phyloP scores from a whole-genome alignment of 2,329 filamentous ascomycete species.

The Colletotrichum graminicola region DNA sequence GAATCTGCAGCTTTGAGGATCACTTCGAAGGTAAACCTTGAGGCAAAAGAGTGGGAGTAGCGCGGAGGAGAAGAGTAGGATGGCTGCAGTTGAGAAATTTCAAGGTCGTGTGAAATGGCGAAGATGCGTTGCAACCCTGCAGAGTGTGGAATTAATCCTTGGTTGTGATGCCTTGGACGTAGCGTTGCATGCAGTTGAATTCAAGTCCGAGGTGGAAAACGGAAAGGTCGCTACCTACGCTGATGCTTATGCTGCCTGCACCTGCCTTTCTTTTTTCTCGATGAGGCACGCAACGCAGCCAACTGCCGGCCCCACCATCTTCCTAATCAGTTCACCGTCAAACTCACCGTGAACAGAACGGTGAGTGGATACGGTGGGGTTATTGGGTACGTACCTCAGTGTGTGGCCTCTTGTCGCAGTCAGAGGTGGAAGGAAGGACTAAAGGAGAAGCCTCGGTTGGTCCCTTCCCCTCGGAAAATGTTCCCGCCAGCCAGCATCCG shows the following conservation, averaged over 20 bases:
- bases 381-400: no score
- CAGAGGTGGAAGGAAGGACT: neutral
- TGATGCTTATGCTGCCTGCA: neutral
- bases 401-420: neutral
- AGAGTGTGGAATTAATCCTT: neutral
- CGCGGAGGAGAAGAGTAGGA: no score
- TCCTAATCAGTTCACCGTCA: neutral
- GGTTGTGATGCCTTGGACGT: neutral
- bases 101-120: neutral
- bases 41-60: neutral
- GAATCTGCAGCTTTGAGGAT: slow-evolving; percentile 16
- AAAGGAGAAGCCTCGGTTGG: neutral
- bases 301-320: neutral
- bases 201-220: neutral
- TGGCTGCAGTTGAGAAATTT: neutral
- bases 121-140: neutral
- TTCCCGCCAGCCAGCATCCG: no score
- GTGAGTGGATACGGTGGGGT: neutral
- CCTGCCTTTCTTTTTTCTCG: slow-evolving; percentile 3
- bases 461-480: neutral
- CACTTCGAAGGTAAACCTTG: neutral
- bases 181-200: neutral
- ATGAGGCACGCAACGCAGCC: neutral
- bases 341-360: neutral
- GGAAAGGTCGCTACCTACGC: neutral